These are phyloP conservation scores for Argentina anserina DNA, from an alignment of 306 rosid species.

Conservation along the genomic window DNA sequence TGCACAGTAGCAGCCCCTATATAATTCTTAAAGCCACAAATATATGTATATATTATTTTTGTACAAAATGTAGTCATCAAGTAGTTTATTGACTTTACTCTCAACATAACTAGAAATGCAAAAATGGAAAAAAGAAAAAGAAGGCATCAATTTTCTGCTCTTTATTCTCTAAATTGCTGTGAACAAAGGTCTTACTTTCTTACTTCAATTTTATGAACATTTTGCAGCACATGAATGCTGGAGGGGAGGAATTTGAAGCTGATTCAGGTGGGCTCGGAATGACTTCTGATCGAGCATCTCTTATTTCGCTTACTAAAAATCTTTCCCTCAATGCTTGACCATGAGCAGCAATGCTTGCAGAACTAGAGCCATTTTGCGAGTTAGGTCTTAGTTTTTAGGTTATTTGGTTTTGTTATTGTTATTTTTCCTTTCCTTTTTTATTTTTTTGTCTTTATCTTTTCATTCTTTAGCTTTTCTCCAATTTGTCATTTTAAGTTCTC, in stretches of 20 bases:
- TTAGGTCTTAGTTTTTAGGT: conserved; percentile 4
- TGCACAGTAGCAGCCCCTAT: neutral
- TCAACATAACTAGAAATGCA: neutral
- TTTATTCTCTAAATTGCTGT: neutral
- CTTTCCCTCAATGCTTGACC: conserved; percentile 39
- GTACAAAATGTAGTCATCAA: neutral
- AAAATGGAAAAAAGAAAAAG: neutral
- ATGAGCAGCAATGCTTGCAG: conserved; percentile 17
- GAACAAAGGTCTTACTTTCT: neutral
- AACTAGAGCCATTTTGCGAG: conserved; percentile 6
- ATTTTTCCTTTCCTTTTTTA: neutral
- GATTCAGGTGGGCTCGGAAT: conserved; percentile 30
- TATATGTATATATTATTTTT: no score
- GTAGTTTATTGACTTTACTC: no score
- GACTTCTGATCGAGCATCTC: conserved; percentile 24
- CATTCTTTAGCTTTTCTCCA: neutral
- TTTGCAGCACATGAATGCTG: conserved; percentile 30
- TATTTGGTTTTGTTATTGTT: neutral
- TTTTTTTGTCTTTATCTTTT: neutral
- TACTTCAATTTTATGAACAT: neutral
- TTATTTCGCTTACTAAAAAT: conserved; percentile 43
- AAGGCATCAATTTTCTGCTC: no score
- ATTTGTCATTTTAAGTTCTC: neutral
- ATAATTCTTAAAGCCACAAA: no score
- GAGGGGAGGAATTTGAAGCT: conserved; percentile 25